Evolutionary conservation across 768 basidiomycete genomes (phyloP), one percentile per base, ranked within the genome.

Genomic region (Podaxis rugospora): DNA sequence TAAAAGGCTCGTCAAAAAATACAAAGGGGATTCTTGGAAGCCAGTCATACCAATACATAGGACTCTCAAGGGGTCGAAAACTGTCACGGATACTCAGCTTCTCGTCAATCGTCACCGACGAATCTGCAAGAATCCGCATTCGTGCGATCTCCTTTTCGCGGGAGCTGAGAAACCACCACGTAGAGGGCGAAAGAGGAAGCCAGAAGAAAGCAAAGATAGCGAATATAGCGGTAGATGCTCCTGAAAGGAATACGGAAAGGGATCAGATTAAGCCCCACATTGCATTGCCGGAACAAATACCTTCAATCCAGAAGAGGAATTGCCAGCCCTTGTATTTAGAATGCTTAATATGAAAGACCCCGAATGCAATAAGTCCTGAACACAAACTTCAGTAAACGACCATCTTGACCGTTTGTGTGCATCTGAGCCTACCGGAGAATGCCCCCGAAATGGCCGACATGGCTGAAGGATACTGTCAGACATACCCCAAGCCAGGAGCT

Each of bases 231-330:
- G 78, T 80, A 11, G 72, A 72, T 6, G 71, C 76, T 39, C 80
- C 78, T 79, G 32, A 32, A 23, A 10, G n/a, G 52, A 27, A 13
- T 9, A 49, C 5, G n/a, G 7, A 23, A 47, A 23, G 21, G 47
- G 2, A 27, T 49, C 7, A 49, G 47, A 23, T 27, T 18, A 9
- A 21, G 42, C 42, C 2, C 10, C 27, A 14, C 18, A 49, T 13
- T 27, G 11, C 47, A 49, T 13, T 11, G 23, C 5, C 16, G 18
- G 4, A 27, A 11, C 37, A 63, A 50, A 3, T 57, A 71, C 81
- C 82, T 74, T 82, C 80, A 51, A 83, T 79, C 78, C 80, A 78
- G 65, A 83, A 83, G 27, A 82, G 64, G 62, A 76, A 82, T 67
- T 82, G 80, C 82, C 82, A 83, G 4, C 75, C 71, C 64, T 81